Percentiles rank a stretch among this genome's conserved stretches.
phyloP scores from a whole-genome alignment of 306 rosid genomes.

The Cucumis sativus region DNA sequence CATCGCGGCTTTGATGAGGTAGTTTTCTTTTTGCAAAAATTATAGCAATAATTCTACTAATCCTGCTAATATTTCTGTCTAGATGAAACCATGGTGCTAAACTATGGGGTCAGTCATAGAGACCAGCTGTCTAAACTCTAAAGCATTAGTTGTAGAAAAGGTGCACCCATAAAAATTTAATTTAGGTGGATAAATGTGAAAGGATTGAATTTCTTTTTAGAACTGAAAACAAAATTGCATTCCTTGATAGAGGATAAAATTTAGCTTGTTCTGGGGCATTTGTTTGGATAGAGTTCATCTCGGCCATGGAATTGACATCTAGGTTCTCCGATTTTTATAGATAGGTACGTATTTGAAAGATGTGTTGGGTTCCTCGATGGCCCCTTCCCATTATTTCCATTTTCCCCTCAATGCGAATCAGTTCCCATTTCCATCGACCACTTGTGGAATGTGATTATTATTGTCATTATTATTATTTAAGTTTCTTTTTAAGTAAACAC shows the following conservation, averaged over 20 bases:
- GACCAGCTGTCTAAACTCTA: neutral
- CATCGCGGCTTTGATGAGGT: conserved; percentile 86
- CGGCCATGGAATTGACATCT: neutral
- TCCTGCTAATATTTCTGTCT: neutral
- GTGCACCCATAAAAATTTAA: neutral
- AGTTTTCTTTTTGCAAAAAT: neutral
- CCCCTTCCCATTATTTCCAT: neutral
- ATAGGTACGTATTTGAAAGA: neutral
- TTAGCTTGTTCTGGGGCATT: neutral
- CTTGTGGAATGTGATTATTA: neutral
- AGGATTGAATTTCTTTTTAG: neutral
- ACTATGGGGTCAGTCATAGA: neutral
- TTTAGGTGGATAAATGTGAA: neutral
- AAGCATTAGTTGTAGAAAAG: neutral
- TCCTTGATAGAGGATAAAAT: neutral
- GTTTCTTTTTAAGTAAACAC: no score
- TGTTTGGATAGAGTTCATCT: neutral
- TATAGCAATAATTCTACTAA: neutral
- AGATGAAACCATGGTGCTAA: neutral
- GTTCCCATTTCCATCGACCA: neutral
- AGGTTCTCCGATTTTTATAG: neutral
- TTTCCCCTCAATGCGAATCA: neutral
- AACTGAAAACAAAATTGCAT: neutral
- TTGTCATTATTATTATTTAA: no score
- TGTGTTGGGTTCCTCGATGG: neutral